Base-by-base conservation (phyloP, 176 grass and related monocot species). In the Dactylis glomerata region DNA sequence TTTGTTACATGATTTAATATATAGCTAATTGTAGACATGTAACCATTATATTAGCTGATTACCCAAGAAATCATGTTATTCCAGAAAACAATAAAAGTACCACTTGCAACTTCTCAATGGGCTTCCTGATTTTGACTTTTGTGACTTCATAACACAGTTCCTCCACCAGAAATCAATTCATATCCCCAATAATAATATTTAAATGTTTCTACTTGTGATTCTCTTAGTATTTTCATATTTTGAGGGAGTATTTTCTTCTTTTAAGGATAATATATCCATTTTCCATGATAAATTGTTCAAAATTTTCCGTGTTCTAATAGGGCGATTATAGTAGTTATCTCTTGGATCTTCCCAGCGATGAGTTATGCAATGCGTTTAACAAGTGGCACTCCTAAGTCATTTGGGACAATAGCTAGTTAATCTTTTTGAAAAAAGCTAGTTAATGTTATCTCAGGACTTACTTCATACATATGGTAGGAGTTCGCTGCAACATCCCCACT, bases 391-490 rank as follows among this genome's bases (percentile, higher is more conserved):
- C 14, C 63, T 20, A 66, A 66, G 31, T 36, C 15, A 66, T 30
- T 66, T 36, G 30, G 3, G 10, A 59, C 9, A 13, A 24, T 58
- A 24, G 5, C 16, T 52, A 52, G 16, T 52, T 13, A 12, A 45
- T 45, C 10, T 20, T 19, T 19, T 54, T 5, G 34, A 36, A 36
- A 36, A n/a, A 19, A 59, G 56, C 10, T 59, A 59, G 59, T 66
- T 20, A 16, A 13, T 16, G 66, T 1, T 16, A 70, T 71, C 22
- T 13, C 37, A 14, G n/a, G 3, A 46, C 68, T 27, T 75, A 75
- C 72, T 32, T 75, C 24, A 75, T 75, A 75, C 45, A 75, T 16
- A 50, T 50, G 19, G 44, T 46, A 75, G 40, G 72, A 75, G 72
- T 75, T 20, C 3, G 42, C 72, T 22, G 72, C 72, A 30, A 31